Base-by-base conservation (phyloP, 768 basidiomycete genomes). In the Plicaturopsis crispa region DNA sequence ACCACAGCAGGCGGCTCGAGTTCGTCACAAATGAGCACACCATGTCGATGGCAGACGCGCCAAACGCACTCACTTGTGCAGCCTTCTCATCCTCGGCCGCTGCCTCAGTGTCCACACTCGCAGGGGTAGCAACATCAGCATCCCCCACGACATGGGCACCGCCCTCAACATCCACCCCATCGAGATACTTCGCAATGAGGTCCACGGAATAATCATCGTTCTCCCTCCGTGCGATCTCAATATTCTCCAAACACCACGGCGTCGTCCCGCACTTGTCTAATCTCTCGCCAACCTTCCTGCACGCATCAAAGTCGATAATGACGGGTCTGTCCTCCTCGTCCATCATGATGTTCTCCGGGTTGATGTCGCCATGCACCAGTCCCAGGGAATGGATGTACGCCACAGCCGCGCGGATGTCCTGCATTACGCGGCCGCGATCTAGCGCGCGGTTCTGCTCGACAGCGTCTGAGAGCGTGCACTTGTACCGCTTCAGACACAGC, bases 291-390 rank as follows among this genome's bases (percentile, higher is more conserved):
- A 43, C 16, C 13, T 23, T 23, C 3, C 10, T 28, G 35, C 43
- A 44, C 26, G 34, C 14, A 12, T 43, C 34, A 13, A 46, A 46
- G 32, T 45, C 44, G 16, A 40, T 46, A 26, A 40, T 31, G 23
- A 46, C 38, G 14, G 38, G 14, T 33, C 17, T 6, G 11, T 28
- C 37, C 13, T 33, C 37, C 3, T 40, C 44, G 26, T 46, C 44
- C 5, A 46, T 16, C 38, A 31, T 36, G 33, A 46, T 35, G 8
- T 45, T 40, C 19, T 5, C 24, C 12, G 33, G 38, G 16, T 41
- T 46, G 21, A 45, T 31, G 32, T 46, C 45, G 17, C 36, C 33
- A 20, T 44, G 36, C 20, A 45, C 44, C 24, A 26, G 35, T 20
- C 36, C 44, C 35, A 17, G 40, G 20, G 3, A 31, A 16, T 45